Percentiles rank a stretch among this genome's conserved stretches.
phyloP scores from a whole-genome alignment of 306 rosid species.

The Rubus idaeus region DNA sequence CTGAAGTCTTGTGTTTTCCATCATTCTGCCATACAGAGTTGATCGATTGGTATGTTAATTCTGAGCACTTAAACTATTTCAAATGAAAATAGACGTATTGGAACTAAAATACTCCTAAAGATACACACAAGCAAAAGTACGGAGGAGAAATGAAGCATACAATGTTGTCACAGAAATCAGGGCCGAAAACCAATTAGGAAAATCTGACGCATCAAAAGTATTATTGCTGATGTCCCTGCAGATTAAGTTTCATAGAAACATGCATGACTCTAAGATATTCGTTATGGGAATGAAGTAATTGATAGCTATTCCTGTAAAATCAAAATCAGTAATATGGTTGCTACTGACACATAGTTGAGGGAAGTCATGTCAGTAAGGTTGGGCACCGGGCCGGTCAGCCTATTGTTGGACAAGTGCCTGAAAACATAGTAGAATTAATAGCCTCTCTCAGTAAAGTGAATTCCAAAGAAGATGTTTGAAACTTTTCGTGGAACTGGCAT shows the following conservation, averaged over 20 bases:
- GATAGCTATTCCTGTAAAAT: no score
- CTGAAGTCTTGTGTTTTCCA: conserved; percentile 43
- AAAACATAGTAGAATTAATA: conserved; percentile 15
- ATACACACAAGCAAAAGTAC: not conserved
- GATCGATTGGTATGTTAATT: no score
- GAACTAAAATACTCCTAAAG: no score
- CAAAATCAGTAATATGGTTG: no score
- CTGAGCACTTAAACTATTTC: not conserved
- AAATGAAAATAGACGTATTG: no score
- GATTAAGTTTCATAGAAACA: not conserved
- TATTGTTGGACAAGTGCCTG: conserved; percentile 62
- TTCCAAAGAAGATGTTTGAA: not conserved
- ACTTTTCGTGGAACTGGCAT: not conserved
- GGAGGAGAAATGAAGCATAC: conserved; percentile 37
- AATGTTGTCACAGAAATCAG: conserved; percentile 48
- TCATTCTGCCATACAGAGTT: conserved; percentile 37
- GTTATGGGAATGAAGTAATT: no score
- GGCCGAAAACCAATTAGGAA: conserved; percentile 47
- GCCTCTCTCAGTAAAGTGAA: conserved; percentile 3
- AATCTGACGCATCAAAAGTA: conserved; percentile 39
- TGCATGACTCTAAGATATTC: no score
- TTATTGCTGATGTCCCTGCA: conserved; percentile 63
- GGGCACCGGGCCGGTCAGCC: conserved; percentile 50
- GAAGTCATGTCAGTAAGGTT: conserved; percentile 44
- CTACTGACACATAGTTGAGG: conserved; percentile 49